Base-by-base conservation (phyloP, 2,329 filamentous ascomycete genomes). In the Nemania serpens region DNA sequence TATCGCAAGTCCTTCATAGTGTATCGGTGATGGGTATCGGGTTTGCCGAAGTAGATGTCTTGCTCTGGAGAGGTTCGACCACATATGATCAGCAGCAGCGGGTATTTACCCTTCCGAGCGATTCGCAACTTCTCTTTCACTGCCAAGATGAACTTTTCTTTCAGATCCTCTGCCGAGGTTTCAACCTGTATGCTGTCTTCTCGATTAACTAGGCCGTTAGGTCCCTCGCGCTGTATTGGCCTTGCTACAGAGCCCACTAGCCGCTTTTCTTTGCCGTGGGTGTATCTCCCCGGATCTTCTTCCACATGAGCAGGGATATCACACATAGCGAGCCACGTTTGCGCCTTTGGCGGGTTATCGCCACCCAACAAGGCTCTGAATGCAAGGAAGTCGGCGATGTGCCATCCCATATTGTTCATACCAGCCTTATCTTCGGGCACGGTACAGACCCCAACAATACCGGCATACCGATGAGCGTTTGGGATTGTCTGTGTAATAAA, bases 321-420 rank as follows among this genome's bases (percentile, higher is more conserved):
- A 20, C 66, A 70, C 18, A 61, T 58, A 15, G 70, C 52, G 5
- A 74, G 33, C 72, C 72, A 74, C 11, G 58, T 62, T 50, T 72
- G 71, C 9, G 68, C 42, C 5, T 52, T 59, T 3, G 57, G 54
- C 5, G 61, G 53, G 3, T 63, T 63, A 2, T 65, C 48, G 13
- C 62, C 63, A 25, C 62, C 59, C n/a, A 74, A 55, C 9, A 74
- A 66, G 1, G 68, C 52, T 59, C 68, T 72, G 55, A 70, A 71
- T 6, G 71, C 71, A 1, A 74, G 52, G 52, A 72, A 74, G 50
- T 73, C 69, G 12, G 68, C 47, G 22, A 74, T 55, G 42, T 73
- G 69, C 67, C 69, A 72, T 15, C 71, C 72, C 7, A 70, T 61
- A 34, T 73, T 65, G 18, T 69, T 49, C 29, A 62, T 66, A 29